A percentile compares a stretch with the other conserved stretches of the same genome.
phyloP scores from a whole-genome alignment of 768 basidiomycete genomes.

The Kwoniella sp. region DNA sequence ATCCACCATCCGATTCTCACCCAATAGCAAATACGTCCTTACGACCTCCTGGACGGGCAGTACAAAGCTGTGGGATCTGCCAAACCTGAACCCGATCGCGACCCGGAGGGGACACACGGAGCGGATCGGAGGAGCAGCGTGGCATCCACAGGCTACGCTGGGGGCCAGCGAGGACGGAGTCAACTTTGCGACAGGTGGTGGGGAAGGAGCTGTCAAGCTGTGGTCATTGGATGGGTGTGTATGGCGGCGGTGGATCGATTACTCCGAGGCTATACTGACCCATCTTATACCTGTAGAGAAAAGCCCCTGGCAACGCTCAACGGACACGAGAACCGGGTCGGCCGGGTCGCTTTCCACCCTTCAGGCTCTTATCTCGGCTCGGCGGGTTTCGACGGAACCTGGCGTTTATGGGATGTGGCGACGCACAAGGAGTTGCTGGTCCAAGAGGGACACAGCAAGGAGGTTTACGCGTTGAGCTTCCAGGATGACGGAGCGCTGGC shows the following conservation, averaged over 20 bases:
- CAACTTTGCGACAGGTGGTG: slow-evolving; percentile 87
- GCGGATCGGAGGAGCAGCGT: slow-evolving; percentile 89
- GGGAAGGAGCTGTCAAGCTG: slow-evolving; percentile 75
- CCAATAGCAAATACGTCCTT: slow-evolving; percentile 78
- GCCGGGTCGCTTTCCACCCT: slow-evolving; percentile 92
- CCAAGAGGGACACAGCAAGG: slow-evolving; percentile 96
- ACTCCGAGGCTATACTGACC: neutral
- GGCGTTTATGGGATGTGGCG: slow-evolving; percentile 92
- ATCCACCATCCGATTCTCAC: slow-evolving; percentile 88
- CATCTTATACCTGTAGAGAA: slow-evolving; percentile 57
- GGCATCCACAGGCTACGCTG: slow-evolving; percentile 91
- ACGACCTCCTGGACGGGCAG: slow-evolving; percentile 96
- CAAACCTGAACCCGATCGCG: slow-evolving; percentile 73
- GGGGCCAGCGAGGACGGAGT: slow-evolving; percentile 61
- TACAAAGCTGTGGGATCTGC: slow-evolving; percentile 92
- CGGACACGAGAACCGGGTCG: slow-evolving; percentile 86
- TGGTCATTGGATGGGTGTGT: slow-evolving; percentile 81
- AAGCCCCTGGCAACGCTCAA: slow-evolving; percentile 76
- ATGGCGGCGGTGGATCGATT: neutral
- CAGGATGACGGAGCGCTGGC: slow-evolving; percentile 89
- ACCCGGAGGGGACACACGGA: slow-evolving; percentile 80
- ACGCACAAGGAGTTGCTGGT: slow-evolving; percentile 74
- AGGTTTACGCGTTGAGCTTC: slow-evolving; percentile 92
- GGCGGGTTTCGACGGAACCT: slow-evolving; percentile 94
- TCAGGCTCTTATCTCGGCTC: slow-evolving; percentile 90